phyloP scores from a whole-genome alignment of 768 basidiomycete genomes.

The Chalciporus sphaerocephalus region DNA sequence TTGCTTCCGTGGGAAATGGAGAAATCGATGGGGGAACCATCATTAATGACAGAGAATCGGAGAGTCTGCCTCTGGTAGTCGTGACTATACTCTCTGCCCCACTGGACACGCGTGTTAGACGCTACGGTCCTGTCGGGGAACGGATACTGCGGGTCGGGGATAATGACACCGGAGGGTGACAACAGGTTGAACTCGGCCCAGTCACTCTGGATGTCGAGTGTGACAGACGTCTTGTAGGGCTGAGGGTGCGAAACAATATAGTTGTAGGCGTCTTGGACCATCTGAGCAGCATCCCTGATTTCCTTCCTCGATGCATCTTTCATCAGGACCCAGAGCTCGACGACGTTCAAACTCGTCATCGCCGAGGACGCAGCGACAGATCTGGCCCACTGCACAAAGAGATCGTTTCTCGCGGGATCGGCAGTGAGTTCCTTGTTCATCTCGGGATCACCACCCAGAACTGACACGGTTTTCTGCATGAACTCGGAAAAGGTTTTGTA shows the following conservation, averaged over 20 bases:
- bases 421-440: conserved; percentile 2
- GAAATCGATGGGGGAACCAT: conserved; percentile 7
- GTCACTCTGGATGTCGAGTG: conserved; percentile 8
- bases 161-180: conserved; percentile 1
- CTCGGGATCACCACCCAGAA: conserved; percentile 3
- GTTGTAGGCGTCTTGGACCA: conserved; percentile 5
- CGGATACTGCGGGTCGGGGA: not conserved
- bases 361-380: not conserved
- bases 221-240: not conserved
- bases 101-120: conserved; percentile 10
- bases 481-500: not conserved
- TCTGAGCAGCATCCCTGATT: not conserved
- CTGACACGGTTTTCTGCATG: conserved; percentile 2
- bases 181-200: conserved; percentile 12
- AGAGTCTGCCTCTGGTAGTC: conserved; percentile 2
- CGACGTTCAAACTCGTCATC: not conserved
- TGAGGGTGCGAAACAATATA: conserved; percentile 1
- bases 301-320: not conserved
- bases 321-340: conserved; percentile 7
- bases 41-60: conserved; percentile 8
- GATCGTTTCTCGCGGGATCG: conserved; percentile 3
- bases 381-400: conserved; percentile 3
- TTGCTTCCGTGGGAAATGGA: conserved; percentile 4
- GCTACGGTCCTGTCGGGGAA: conserved; percentile 1
- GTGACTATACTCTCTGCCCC: conserved; percentile 7